Conservation (phyloP, 495 filamentous ascomycete species). For the Sordaria brevicollis region DNA sequence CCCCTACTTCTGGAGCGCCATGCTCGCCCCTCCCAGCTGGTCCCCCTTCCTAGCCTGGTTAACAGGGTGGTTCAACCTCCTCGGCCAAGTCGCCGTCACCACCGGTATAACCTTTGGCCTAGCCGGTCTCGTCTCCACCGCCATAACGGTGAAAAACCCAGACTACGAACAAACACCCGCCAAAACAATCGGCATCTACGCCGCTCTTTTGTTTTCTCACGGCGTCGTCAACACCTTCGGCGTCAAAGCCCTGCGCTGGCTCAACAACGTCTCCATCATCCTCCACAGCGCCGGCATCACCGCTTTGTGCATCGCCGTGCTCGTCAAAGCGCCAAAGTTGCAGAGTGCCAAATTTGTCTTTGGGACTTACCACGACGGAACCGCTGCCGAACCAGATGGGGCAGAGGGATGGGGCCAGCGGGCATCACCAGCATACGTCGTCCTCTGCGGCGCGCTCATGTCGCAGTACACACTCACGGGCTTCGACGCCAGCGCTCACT, state of each 20-base stretch:
- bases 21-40: constrained; percentile 44
- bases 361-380: constrained; percentile 44
- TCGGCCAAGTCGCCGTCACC: constrained; percentile 54
- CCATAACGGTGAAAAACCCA: constrained; percentile 43
- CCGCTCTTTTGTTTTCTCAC: constrained; percentile 48
- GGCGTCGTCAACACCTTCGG: constrained; percentile 50
- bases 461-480: constrained; percentile 43
- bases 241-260: constrained; percentile 42
- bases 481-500: constrained; percentile 49
- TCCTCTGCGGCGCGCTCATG: constrained; percentile 42
- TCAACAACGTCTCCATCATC: constrained; percentile 53
- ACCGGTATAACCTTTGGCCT: constrained; percentile 59
- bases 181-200: constrained; percentile 53
- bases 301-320: constrained; percentile 45
- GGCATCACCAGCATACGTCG: constrained; percentile 37
- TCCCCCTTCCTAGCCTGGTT: constrained; percentile 54
- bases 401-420: constrained; percentile 34
- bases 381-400: constrained; percentile 36
- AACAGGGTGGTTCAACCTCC: constrained; percentile 54
- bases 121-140: constrained; percentile 48
- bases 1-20: constrained; percentile 58
- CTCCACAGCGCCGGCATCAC: constrained; percentile 50
- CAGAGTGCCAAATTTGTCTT: constrained; percentile 53
- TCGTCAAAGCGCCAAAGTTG: constrained; percentile 52
- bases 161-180: constrained; percentile 37